A percentile compares a stretch with the other conserved stretches of the same genome.
These are phyloP conservation scores for Aureobasidium namibiae DNA, from an alignment of 2,329 filamentous ascomycete genomes.

Conservation along the genomic window DNA sequence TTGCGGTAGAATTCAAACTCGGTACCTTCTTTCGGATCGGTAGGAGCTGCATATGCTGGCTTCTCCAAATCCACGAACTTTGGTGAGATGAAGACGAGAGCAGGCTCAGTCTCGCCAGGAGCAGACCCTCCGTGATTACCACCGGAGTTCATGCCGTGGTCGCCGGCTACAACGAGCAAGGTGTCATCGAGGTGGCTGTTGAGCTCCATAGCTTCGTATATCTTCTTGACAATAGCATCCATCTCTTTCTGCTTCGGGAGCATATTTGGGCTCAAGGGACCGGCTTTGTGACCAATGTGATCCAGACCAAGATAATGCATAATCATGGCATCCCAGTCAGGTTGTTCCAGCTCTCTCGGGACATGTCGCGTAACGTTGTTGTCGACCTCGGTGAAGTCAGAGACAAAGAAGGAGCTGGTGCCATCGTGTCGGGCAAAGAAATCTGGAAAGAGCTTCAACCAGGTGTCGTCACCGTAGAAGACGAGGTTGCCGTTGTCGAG, in stretches of 20 bases:
- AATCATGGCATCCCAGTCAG: constrained; percentile 89
- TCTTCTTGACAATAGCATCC: constrained; percentile 69
- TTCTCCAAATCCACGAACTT: constrained; percentile 56
- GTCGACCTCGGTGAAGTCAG: constrained; percentile 96
- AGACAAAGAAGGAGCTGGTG: constrained; percentile 96
- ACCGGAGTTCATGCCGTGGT: constrained; percentile 99
- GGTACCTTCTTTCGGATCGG: constrained; percentile 43
- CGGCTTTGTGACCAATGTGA: constrained; percentile 95
- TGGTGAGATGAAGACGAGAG: constrained; percentile 82
- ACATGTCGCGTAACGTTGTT: constrained; percentile 94
- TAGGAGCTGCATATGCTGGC: constrained; percentile 40
- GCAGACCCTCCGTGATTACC: constrained; percentile 95
- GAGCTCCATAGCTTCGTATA: constrained; percentile 68
- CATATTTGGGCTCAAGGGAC: constrained; percentile 81
- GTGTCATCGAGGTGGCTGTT: constrained; percentile 66
- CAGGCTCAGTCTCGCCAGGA: constrained; percentile 86
- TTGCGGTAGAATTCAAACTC: constrained; percentile 77
- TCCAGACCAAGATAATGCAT: constrained; percentile 93
- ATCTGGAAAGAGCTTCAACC: constrained; percentile 89
- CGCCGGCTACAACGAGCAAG: constrained; percentile 77
- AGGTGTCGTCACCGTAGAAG: constrained; percentile 97
- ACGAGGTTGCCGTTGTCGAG: constrained; percentile 58
- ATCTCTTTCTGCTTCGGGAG: constrained; percentile 87
- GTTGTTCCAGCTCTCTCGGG: constrained; percentile 60
- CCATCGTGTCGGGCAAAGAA: constrained; percentile 84